Percentiles rank a stretch among this genome's conserved stretches.
These are phyloP conservation scores for Niebla homalea DNA, from an alignment of 495 filamentous ascomycete species.

Conservation along the genomic window DNA sequence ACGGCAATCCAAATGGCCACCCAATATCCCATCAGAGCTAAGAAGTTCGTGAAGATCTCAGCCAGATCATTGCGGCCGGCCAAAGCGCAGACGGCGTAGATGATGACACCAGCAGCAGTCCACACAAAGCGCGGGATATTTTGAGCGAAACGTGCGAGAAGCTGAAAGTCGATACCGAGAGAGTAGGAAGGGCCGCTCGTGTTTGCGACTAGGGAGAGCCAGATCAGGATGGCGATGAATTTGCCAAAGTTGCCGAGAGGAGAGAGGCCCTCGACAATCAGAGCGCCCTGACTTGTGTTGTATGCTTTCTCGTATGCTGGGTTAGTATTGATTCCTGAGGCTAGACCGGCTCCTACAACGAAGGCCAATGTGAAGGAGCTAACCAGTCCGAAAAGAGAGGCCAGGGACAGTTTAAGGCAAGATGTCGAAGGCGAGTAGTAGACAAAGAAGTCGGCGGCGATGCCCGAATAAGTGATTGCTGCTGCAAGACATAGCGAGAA, in stretches of 20 bases:
- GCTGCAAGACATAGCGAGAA: constrained; percentile 53
- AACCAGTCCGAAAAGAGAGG: constrained; percentile 33
- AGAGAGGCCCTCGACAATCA: constrained; percentile 52
- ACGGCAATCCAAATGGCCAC: constrained; percentile 52
- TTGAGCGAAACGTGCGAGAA: constrained; percentile 44
- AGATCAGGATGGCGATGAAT: constrained; percentile 59
- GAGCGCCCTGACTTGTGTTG: constrained; percentile 35
- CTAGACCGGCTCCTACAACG: constrained; percentile 54
- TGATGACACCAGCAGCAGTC: constrained; percentile 44
- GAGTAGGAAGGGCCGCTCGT: constrained; percentile 57
- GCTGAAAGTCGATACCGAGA: constrained; percentile 54
- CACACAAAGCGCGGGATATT: constrained; percentile 49
- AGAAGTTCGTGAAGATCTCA: constrained; percentile 57
- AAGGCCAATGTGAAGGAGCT: constrained; percentile 48
- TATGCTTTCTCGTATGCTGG: constrained; percentile 44
- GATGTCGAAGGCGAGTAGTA: constrained; percentile 46
- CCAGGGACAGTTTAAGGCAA: constrained; percentile 15
- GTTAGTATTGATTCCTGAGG: constrained; percentile 42
- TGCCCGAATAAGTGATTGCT: constrained; percentile 48
- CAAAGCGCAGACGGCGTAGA: constrained; percentile 51
- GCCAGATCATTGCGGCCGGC: constrained; percentile 48
- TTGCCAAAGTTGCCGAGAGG: constrained; percentile 55
- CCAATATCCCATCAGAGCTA: constrained; percentile 67
- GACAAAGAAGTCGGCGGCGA: constrained; percentile 52
- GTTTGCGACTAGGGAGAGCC: constrained; percentile 60